Percentiles rank a stretch among this genome's conserved stretches.
Conservation (phyloP, 2,329 filamentous ascomycete genomes). For the Aciculosporium take region DNA sequence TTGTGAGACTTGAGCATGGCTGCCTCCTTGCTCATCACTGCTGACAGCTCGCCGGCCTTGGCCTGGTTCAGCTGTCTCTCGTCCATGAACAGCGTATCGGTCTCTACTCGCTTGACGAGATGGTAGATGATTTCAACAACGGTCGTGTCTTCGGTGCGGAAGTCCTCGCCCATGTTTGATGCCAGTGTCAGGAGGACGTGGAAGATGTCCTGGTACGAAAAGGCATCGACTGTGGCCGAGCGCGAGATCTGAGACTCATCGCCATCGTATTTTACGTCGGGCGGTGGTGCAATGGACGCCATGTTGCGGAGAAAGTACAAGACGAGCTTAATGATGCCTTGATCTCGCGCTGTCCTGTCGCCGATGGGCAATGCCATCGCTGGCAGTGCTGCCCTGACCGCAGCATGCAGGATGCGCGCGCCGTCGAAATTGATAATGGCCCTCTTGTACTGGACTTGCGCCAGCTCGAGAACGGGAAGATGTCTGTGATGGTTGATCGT, state of each 20-base stretch:
- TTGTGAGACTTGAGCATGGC: slow-evolving; percentile 68
- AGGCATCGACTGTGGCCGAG: slow-evolving; percentile 76
- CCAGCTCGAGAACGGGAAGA: slow-evolving; percentile 74
- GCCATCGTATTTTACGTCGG: slow-evolving; percentile 61
- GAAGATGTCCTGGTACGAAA: slow-evolving; percentile 82
- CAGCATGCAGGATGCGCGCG: slow-evolving; percentile 62
- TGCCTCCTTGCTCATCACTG: slow-evolving; percentile 67
- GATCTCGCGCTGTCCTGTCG: slow-evolving; percentile 66
- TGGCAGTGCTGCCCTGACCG: slow-evolving; percentile 68
- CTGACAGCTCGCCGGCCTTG: slow-evolving; percentile 58
- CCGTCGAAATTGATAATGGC: slow-evolving; percentile 73
- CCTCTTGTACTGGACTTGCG: slow-evolving; percentile 81
- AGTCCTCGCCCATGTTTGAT: slow-evolving; percentile 89
- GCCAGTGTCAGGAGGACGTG: slow-evolving; percentile 72
- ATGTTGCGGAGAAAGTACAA: slow-evolving; percentile 85
- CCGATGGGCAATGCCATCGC: slow-evolving; percentile 67
- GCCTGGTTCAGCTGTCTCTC: slow-evolving; percentile 55
- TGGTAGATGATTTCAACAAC: slow-evolving; percentile 88
- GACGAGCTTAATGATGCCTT: slow-evolving; percentile 82
- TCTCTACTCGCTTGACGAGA: slow-evolving; percentile 76
- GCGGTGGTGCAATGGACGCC: slow-evolving; percentile 64
- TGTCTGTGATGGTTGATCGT: slow-evolving; percentile 89
- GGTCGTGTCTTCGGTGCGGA: slow-evolving; percentile 75
- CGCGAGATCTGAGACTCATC: slow-evolving; percentile 82
- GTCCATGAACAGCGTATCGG: slow-evolving; percentile 72